Base-by-base conservation (phyloP, 495 filamentous ascomycete genomes). In the Platismatia glauca region DNA sequence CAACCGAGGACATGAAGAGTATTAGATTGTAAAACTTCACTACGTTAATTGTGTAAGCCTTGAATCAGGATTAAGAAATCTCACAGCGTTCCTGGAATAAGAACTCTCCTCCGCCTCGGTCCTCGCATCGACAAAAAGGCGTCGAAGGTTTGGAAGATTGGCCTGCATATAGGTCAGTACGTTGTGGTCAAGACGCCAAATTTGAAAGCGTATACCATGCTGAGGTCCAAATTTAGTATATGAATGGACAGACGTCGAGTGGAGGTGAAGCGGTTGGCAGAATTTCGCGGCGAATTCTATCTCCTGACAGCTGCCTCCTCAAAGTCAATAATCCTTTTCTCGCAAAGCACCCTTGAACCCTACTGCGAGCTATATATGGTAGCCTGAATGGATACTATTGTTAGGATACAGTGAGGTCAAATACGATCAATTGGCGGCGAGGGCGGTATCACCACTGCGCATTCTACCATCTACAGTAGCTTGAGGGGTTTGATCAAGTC, bases 21-120 rank as follows among this genome's bases (percentile, higher is more conserved):
- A 96, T 89, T 5, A 96, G 82, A 70, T 97, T 97, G 77, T 97
- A 98, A 74, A 98, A 98, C 94, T 97, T 43, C 13, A 35, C 7
- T 55, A 16, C 43, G 37, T 65, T 53, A 63, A 58, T 15, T 31
- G 44, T 69, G 43, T n/a, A n/a, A 58, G 27, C 50, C 57, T 37
- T 37, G 11, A 33, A 27, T 41, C 1, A 24, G 43, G 20, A 16
- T 2, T 8, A 9, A 22, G 7, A 29, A 33, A 60, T 76, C 88
- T 68, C 77, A 97, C 94, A 46, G 94, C 94, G 72, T 84, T 95
- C 63, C 94, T 81, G 7, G 95, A 97, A 69, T 97, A 93, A 57
- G 89, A 89, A 73, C 92, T 89, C 74, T 98, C 94, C 72, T 98
- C 94, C 59, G 88, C 86, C 66, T 97, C 95, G 6, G 90, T 90